Base-by-base conservation (phyloP, 1,284 basidiomycete genomes). In the Puccinia triticina region DNA sequence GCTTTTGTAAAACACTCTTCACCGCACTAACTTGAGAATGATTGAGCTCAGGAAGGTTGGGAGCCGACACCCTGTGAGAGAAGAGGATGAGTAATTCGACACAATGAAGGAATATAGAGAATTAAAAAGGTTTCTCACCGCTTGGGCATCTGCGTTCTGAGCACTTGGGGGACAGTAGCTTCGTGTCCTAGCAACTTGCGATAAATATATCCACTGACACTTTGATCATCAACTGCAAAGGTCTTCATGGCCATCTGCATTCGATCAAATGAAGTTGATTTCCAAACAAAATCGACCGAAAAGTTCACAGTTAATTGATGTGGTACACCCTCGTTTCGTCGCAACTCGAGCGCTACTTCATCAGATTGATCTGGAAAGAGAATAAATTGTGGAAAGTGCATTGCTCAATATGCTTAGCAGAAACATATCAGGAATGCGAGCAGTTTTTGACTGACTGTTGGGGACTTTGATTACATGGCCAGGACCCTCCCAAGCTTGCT, bases 221-320 rank as follows among this genome's bases (percentile, higher is more conserved):
- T 97, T 90, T 98, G 97, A 88, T 99, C 96, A 85, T 99, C 96
- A 34, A 98, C 93, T 14, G 97, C 96, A 87, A 99, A 99, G 1
- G 95, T 98, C 90, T 97, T 98, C 95, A 99, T 98, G 0, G 97
- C 97, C 73, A 94, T 90, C 87, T 99, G 97, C 97, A 99, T 99
- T 78, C 97, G 91, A 87, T 98, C 96, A 85, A 99, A 99, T 86
- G 95, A 97, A 0, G 97, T 99, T 10, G 95, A 95, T 88, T 99
- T 99, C 97, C 97, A 99, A 21, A 99, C 95, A 86, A 99, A 99
- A 87, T 99, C 97, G 61, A 93, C 96, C 0, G 93, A 92, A 86
- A 97, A 99, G 85, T 95, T 94, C 86, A 96, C 94, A 0, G 94
- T 96, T 88, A 95, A 92, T 74, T 99, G 95, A 29, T 92, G 91